A percentile compares a stretch with the other conserved stretches of the same genome.
Evolutionary conservation across 2,329 filamentous ascomycete genomes (phyloP).

Genomic region (Fusarium sororula): DNA sequence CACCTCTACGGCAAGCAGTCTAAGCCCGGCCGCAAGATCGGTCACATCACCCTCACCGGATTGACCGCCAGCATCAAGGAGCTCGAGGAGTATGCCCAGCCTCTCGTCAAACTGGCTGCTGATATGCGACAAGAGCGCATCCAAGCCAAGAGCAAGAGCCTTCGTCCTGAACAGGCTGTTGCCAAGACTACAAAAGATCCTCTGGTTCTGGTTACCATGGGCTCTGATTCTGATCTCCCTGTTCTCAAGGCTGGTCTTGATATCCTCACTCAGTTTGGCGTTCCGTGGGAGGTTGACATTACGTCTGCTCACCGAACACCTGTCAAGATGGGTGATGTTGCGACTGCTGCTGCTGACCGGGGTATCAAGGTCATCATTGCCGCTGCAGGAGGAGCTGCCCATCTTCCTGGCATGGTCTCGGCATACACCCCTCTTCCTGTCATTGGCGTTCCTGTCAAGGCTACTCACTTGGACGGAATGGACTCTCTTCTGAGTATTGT

Average conservation of each 20-base stretch:
- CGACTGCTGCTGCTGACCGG: constrained; percentile 67
- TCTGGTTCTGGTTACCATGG: constrained; percentile 82
- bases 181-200: constrained; percentile 48
- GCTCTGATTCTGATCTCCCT: constrained; percentile 79
- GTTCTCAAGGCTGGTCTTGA: constrained; percentile 73
- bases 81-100: constrained; percentile 65
- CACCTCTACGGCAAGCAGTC: constrained; percentile 94
- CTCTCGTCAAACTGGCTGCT: constrained; percentile 74
- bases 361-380: constrained; percentile 80
- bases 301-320: constrained; percentile 84
- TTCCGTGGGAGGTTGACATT: constrained; percentile 77
- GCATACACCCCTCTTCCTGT: constrained; percentile 77
- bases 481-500: constrained; percentile 79
- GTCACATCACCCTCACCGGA: constrained; percentile 85
- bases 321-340: constrained; percentile 73
- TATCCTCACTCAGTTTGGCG: constrained; percentile 73
- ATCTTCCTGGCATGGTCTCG: constrained; percentile 79
- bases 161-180: constrained; percentile 47
- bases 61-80: constrained; percentile 70
- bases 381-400: constrained; percentile 77
- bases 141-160: constrained; percentile 49
- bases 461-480: constrained; percentile 74
- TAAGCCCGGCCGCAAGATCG: constrained; percentile 91
- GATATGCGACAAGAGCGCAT: constrained; percentile 65
- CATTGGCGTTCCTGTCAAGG: constrained; percentile 81